These are phyloP conservation scores for Trichoderma orchidacearum DNA, from an alignment of 495 filamentous ascomycete genomes.

Conservation along the genomic window DNA sequence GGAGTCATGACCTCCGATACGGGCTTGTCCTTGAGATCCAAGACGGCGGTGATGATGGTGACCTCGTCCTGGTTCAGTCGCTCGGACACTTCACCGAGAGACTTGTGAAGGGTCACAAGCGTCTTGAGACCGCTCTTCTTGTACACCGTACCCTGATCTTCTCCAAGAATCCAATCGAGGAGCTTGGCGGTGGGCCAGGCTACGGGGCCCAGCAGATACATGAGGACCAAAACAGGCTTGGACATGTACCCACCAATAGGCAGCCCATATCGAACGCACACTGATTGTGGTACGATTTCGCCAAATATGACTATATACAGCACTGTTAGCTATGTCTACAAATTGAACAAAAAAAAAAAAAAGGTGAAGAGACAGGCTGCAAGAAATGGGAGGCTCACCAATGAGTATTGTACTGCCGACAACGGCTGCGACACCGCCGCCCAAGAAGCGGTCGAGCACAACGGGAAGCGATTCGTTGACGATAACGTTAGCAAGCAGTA, in stretches of 20 bases:
- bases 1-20: conserved; percentile 96
- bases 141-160: conserved; percentile 89
- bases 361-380: neutral
- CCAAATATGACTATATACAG: conserved; percentile 74
- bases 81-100: conserved; percentile 71
- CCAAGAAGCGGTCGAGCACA: conserved; percentile 82
- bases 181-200: conserved; percentile 86
- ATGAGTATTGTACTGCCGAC: conserved; percentile 86
- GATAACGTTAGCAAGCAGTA: conserved; percentile 91
- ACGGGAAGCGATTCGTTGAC: conserved; percentile 97
- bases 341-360: neutral
- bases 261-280: conserved; percentile 92
- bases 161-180: conserved; percentile 73
- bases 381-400: conserved; percentile 52
- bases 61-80: conserved; percentile 95
- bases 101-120: conserved; percentile 84
- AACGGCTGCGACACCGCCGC: conserved; percentile 90
- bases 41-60: conserved; percentile 91
- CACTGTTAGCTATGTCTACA: neutral
- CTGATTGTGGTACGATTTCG: conserved; percentile 86
- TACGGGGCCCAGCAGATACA: conserved; percentile 80
- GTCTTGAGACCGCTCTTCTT: conserved; percentile 78
- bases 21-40: conserved; percentile 92
- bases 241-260: conserved; percentile 95
- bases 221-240: conserved; percentile 72